A percentile compares a stretch with the other conserved stretches of the same genome.
Conservation (phyloP, 1,139 yeast species). For the Meyerozyma elateridarum region DNA sequence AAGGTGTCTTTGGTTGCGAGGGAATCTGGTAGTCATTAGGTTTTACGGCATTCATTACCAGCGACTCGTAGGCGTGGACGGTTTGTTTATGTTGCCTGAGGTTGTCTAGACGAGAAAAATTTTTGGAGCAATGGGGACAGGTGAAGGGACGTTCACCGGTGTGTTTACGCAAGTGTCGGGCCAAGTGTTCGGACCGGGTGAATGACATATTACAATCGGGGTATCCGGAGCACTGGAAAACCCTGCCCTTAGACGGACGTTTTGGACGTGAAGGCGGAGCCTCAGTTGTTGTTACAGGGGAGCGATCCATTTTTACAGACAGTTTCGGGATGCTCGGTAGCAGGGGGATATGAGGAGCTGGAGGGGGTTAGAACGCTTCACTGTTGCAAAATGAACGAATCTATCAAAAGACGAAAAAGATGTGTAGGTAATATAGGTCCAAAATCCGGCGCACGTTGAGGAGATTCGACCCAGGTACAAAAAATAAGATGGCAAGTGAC, state of each 20-base stretch:
- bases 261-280: conserved; percentile 16
- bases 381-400: no score
- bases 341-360: no score
- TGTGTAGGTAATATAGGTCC: no score
- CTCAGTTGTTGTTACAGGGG: conserved; percentile 1
- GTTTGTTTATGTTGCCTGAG: conserved; percentile 90
- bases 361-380: no score
- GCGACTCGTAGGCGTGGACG: conserved; percentile 77
- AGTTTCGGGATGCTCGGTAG: no score
- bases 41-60: conserved; percentile 18
- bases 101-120: conserved; percentile 82
- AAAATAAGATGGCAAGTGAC: no score
- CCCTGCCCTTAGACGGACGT: conserved; percentile 51
- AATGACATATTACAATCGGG: conserved; percentile 88
- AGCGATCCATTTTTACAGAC: no score
- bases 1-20: conserved; percentile 2
- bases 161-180: conserved; percentile 88
- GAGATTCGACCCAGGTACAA: no score
- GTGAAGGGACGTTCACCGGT: conserved; percentile 94
- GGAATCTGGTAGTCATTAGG: neutral
- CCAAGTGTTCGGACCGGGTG: conserved; percentile 84
- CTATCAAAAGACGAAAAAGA: no score
- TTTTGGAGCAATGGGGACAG: conserved; percentile 76
- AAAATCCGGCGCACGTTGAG: no score
- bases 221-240: conserved; percentile 82